Percentiles rank a stretch among this genome's conserved stretches.
These are phyloP conservation scores for Cryptococcus hybrid DNA, from an alignment of 1,284 basidiomycete genomes.

Conservation along the genomic window DNA sequence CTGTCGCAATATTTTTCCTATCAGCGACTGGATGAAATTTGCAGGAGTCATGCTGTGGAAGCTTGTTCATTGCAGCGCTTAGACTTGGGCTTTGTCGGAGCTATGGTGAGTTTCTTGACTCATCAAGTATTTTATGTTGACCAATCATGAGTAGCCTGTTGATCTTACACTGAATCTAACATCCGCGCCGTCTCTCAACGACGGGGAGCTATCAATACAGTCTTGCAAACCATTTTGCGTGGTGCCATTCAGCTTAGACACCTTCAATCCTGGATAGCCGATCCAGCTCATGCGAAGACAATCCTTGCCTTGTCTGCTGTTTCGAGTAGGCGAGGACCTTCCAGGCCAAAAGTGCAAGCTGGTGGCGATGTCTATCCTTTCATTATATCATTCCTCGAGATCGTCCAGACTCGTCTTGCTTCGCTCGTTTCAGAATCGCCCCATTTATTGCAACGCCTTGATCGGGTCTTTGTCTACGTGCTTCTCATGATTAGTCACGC, in stretches of 20 bases:
- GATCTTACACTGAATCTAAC: slow-evolving; percentile 37
- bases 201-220: slow-evolving; percentile 16
- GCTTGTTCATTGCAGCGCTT: neutral
- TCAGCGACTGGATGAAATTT: neutral
- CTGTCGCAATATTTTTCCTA: neutral
- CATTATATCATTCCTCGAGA: slow-evolving; percentile 18
- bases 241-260: slow-evolving; percentile 16
- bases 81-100: neutral
- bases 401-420: slow-evolving; percentile 15
- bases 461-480: slow-evolving; percentile 18
- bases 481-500: slow-evolving; percentile 40
- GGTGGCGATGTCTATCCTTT: slow-evolving; percentile 37
- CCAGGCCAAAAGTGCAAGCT: slow-evolving; percentile 24
- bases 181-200: slow-evolving; percentile 7
- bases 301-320: slow-evolving; percentile 31
- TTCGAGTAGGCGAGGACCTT: slow-evolving; percentile 16
- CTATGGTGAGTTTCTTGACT: slow-evolving; percentile 7
- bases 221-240: slow-evolving; percentile 29
- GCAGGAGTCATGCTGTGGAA: neutral
- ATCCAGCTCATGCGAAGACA: slow-evolving; percentile 24
- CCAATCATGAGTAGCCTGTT: slow-evolving; percentile 19
- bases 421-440: neutral
- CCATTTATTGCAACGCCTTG: slow-evolving; percentile 9
- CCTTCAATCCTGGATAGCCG: slow-evolving; percentile 25
- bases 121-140: neutral